Conservation (phyloP, 352 stramenopile species). For the Globisporangium nodosum region DNA sequence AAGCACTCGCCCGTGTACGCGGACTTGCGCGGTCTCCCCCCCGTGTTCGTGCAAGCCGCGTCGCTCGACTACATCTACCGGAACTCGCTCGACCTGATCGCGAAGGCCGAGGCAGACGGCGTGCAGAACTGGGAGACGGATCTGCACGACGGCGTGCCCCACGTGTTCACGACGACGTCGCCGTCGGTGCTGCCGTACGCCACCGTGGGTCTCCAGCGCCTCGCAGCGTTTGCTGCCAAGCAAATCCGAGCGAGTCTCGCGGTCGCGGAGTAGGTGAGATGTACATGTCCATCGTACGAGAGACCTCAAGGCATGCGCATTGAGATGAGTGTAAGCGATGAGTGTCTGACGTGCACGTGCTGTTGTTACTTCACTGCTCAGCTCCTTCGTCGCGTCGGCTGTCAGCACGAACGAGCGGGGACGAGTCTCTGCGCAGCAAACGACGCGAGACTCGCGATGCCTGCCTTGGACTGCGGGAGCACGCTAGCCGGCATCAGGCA, state of each 20-base stretch:
- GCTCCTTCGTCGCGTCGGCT: too few relatives aligned
- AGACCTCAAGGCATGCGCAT: not conserved
- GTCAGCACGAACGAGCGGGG: not conserved
- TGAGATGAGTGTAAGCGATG: not conserved
- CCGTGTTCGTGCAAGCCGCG: constrained; percentile 29
- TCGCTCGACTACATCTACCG: constrained; percentile 28
- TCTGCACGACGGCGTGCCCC: constrained; percentile 45
- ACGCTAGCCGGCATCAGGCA: constrained; percentile 16
- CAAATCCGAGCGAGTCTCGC: constrained; percentile 12
- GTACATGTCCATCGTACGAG: not conserved
- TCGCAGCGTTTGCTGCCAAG: constrained; percentile 32
- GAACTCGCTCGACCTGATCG: constrained; percentile 18
- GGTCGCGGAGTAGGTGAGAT: not conserved
- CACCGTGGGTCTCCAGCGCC: constrained; percentile 29
- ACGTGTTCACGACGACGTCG: constrained; percentile 61
- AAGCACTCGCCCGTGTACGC: constrained; percentile 14
- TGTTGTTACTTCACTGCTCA: not conserved
- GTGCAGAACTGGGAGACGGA: constrained; percentile 22
- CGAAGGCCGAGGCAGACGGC: constrained; percentile 17
- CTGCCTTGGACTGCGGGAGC: constrained; percentile 26
- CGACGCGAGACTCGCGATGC: constrained; percentile 26
- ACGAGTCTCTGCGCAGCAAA: constrained; percentile 26
- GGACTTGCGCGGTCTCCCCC: constrained; percentile 25
- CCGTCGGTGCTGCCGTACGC: constrained; percentile 44
- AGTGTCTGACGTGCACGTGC: not conserved